Evolutionary conservation across 2,329 filamentous ascomycete species (phyloP), one percentile per base, ranked within the genome.

Genomic region (Tolypocladium inflatum): DNA sequence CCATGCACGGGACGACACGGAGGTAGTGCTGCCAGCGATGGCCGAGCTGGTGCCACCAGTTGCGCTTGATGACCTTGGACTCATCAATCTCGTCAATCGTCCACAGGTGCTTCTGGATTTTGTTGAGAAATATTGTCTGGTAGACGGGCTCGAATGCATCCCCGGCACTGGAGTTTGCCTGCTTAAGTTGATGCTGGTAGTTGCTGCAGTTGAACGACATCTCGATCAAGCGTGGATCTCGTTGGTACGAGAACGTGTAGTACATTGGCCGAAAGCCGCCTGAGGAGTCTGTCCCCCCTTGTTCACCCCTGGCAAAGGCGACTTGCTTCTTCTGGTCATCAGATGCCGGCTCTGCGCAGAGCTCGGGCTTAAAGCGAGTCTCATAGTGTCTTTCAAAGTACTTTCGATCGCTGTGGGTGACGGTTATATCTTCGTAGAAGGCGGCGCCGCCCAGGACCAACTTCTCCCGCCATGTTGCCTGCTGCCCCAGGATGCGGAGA

Each of bases 121-220:
- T 83, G 69, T 87, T 82, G 6, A 88, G 74, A 66, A 85, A 87
- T 56, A 87, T 87, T 10, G 82, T 86, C 63, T 91, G 87, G 68
- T 88, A 90, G 19, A 90, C 80, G 64, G 89, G 86, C 55, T 81
- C 76, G 33, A 82, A 78, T 4, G 43, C 55, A 1, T 61, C 59
- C 6, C 58, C 59, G 0, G 65, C 45, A 1, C 63, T 42, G 11
- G 59, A 54, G 21, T 65, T 67, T 0, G 68, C 66, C 23, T 69
- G 68, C 1, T 83, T 83, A 61, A 91, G 87, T 66, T 90, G 87
- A 51, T 85, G 79, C 68, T 91, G 87, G 71, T 90, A 90, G 68
- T 89, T 88, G 42, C 84, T 87, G 72, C 85, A 88, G 69, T 91
- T 86, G 71, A 90, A 91, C 58, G 81, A 86, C 84, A 87, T 87